Conservation (phyloP, 768 basidiomycete genomes). For the Ramaria sp. region DNA sequence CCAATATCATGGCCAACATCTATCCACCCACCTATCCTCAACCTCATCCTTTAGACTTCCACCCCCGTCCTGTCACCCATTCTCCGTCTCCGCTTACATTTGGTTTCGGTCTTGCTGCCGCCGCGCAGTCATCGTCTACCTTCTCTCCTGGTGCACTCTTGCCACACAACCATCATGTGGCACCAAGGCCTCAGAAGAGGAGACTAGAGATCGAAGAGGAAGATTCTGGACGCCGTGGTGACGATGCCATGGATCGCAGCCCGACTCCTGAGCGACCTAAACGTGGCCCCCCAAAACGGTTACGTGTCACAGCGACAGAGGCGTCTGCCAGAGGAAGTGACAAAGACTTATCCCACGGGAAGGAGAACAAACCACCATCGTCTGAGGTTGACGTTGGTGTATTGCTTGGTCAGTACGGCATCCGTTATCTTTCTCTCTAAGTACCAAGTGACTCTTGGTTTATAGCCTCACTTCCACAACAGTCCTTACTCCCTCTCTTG, state of each 20-base stretch:
- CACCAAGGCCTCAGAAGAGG: conserved; percentile 45
- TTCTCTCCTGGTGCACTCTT: neutral
- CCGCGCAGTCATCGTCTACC: conserved; percentile 26
- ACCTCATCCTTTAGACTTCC: conserved; percentile 52
- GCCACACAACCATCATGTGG: conserved; percentile 6
- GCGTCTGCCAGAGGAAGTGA: conserved; percentile 17
- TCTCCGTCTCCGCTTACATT: conserved; percentile 60
- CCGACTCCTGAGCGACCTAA: conserved; percentile 75
- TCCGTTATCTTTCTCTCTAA: conserved; percentile 8
- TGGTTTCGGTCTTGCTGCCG: conserved; percentile 51
- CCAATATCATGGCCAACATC: conserved; percentile 5
- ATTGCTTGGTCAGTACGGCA: conserved; percentile 49
- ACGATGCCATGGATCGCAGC: conserved; percentile 76
- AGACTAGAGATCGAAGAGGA: conserved; percentile 65
- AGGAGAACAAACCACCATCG: conserved; percentile 36
- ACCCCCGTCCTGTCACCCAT: conserved; percentile 46
- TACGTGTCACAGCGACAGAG: conserved; percentile 26
- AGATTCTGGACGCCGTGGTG: conserved; percentile 28
- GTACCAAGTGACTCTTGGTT: conserved; percentile 9
- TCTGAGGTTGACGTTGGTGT: conserved; percentile 70
- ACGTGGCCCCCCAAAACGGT: conserved; percentile 59
- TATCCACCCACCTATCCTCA: conserved; percentile 8
- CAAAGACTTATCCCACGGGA: conserved; percentile 25
- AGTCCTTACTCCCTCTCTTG: conserved; percentile 66
- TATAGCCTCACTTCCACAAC: conserved; percentile 69